Evolutionary conservation across 1,139 yeast genomes (phyloP), one percentile per base, ranked within the genome.

Genomic region (Lodderomyces parapsilosis): DNA sequence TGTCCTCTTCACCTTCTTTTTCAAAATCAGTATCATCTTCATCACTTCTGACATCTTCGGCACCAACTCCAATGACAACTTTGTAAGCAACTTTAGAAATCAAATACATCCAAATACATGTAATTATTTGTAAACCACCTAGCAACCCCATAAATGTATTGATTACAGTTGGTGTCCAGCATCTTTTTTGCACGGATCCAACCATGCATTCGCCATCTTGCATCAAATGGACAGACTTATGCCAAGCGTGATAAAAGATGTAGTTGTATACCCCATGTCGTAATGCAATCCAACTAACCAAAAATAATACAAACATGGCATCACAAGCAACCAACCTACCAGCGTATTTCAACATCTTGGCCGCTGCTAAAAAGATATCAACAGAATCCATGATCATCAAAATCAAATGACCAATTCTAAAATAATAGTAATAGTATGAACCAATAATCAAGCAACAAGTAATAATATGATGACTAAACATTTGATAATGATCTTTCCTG

Each of bases 401-500:
- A 39, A 90, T 83, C 37, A 84, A 76, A 62, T 88, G 88, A 25
- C 97, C 97, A 44, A 88, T 78, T 37, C 90, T 75, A 32, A 83
- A 80, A 61, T 80, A 86, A 63, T 86, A 82, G 58, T 79, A 82
- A 56, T 74, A 73, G 61, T 89, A 90, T 1, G 94, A 84, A 1
- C 94, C 94, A 17, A 76, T 63, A 36, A 86, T 75, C 47, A 90
- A 72, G 24, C 72, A 55, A 54, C 83, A 76, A 1, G 97, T 90
- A 44, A 90, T 83, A 43, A 90, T 81, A 63, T 90, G 97, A 60
- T 90, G 97, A 40, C 84, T 69, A 57, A 89, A 80, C 97, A 90
- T 90, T 62, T 89, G 96, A 54, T 66, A 64, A 60, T 87, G 83
- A 61, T 90, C 97, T 60, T 88, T 88, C 53, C 97, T 79, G 50